Evolutionary conservation across 345 rosid species (phyloP), one percentile per base, ranked within the genome.

Genomic region (Combretum micranthum): DNA sequence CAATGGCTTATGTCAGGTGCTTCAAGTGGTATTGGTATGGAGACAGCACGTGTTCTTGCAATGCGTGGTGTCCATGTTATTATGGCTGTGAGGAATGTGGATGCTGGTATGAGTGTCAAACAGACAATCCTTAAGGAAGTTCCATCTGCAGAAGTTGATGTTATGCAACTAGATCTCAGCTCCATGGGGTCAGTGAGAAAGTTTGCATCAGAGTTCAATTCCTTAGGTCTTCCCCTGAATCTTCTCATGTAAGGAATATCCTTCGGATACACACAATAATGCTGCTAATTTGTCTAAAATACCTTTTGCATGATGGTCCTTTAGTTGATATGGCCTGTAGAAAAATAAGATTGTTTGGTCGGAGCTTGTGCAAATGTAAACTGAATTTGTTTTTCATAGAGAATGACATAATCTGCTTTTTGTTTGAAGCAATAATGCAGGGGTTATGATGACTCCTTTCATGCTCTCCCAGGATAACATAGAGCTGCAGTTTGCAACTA

Each of bases 381-480:
- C 1, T 32, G 39, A 5, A 7, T 32, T 32, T 32, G 9, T 32
- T 32, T 32, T 32, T 32, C 39, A 7, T 25, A 25, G 26, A 11
- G 9, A 20, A 44, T 42, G 20, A 60, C n/a, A n/a, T 45, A 13
- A 16, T 8, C 20, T 55, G 6, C 32, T 68, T 52, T 47, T 15
- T 53, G 10, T 46, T 64, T 56, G 60, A 60, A 84, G 91, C 56
- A 82, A 82, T 62, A 85, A 85, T 69, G 91, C 91, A 64, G 91
- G 87, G 21, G 64, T 81, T 23, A 81, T 79, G 87, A 82, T 77
- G 15, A 71, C 78, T 44, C 84, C 87, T 1, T 79, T 68, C 72
- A 44, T n/a, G 69, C 82, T 79, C 62, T 82, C 84, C 9, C 56
- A 56, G 14, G 84, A 82, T 67, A 65, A 62, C 67, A 72, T 79